Conservation (phyloP, 371 early-diverging fungal species). For the Vairimorpha necatrix region DNA sequence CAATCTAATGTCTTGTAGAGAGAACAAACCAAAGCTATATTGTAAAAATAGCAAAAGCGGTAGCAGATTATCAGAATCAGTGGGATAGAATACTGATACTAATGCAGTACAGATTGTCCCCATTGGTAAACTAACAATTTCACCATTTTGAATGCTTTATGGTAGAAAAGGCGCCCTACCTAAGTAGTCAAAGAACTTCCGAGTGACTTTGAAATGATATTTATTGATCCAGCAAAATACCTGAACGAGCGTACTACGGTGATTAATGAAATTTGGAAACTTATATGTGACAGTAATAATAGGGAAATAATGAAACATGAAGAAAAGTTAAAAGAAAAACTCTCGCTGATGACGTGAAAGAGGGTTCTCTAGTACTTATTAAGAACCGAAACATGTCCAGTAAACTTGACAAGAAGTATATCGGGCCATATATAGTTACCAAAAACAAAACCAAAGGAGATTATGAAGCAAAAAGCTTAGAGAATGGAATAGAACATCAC, state of each 20-base stretch:
- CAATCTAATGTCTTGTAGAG: slow-evolving; percentile 12
- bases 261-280: neutral
- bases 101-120: slow-evolving; percentile 6
- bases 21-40: slow-evolving; percentile 29
- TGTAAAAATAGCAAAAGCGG: slow-evolving; percentile 8
- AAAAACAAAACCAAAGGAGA: neutral
- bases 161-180: neutral
- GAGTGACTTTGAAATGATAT: neutral
- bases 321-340: neutral
- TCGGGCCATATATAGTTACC: neutral
- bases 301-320: neutral
- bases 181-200: neutral
- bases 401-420: neutral
- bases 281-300: neutral
- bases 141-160: slow-evolving; percentile 18
- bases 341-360: neutral
- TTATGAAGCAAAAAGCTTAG: neutral
- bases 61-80: neutral
- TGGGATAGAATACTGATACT: slow-evolving; percentile 24
- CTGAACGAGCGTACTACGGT: neutral
- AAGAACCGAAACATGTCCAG: neutral
- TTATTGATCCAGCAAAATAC: neutral
- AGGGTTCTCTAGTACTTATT: neutral
- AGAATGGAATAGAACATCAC: neutral
- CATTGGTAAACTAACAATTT: neutral